These are phyloP conservation scores for Davidsoniella australis DNA, from an alignment of 2,329 filamentous ascomycete species.

Conservation along the genomic window DNA sequence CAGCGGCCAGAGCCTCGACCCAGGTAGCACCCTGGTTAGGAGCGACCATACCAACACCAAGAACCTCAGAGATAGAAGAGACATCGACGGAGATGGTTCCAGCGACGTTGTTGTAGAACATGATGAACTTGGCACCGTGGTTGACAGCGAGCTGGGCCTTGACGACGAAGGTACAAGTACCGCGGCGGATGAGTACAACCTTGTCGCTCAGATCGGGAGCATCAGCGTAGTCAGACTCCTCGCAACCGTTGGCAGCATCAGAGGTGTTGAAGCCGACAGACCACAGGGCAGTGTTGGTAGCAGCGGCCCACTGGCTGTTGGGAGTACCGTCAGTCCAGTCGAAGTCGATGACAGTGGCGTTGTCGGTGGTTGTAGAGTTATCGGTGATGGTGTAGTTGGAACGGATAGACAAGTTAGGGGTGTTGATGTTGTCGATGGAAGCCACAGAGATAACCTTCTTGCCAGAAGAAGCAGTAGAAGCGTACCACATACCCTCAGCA, in stretches of 20 bases:
- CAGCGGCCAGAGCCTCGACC: constrained; percentile 26
- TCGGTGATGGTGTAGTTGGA: constrained; percentile 23
- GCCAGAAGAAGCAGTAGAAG: constrained; percentile 31
- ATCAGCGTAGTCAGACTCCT: constrained; percentile 27
- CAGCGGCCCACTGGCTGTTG: constrained; percentile 22
- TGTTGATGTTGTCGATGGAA: constrained; percentile 30
- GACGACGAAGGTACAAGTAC: constrained; percentile 35
- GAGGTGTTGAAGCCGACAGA: constrained; percentile 31
- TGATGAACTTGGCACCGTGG: constrained; percentile 40
- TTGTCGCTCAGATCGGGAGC: constrained; percentile 39
- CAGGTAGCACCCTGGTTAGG: constrained; percentile 26
- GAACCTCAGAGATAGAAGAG: constrained; percentile 18
- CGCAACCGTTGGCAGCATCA: constrained; percentile 33
- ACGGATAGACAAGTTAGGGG: constrained; percentile 25
- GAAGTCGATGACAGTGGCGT: constrained; percentile 21
- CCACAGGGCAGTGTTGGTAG: constrained; percentile 32
- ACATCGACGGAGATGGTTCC: constrained; percentile 22
- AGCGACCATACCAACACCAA: constrained; percentile 26
- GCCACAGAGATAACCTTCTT: constrained; percentile 30
- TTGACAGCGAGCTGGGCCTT: constrained; percentile 36
- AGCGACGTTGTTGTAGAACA: constrained; percentile 41
- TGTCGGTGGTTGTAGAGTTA: constrained; percentile 14
- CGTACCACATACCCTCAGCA: constrained; percentile 27
- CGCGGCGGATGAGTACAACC: constrained; percentile 43
- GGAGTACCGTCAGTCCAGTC: constrained; percentile 27